Evolutionary conservation across 139 green algal genomes (phyloP).

Genomic region (Mesostigma viride): DNA sequence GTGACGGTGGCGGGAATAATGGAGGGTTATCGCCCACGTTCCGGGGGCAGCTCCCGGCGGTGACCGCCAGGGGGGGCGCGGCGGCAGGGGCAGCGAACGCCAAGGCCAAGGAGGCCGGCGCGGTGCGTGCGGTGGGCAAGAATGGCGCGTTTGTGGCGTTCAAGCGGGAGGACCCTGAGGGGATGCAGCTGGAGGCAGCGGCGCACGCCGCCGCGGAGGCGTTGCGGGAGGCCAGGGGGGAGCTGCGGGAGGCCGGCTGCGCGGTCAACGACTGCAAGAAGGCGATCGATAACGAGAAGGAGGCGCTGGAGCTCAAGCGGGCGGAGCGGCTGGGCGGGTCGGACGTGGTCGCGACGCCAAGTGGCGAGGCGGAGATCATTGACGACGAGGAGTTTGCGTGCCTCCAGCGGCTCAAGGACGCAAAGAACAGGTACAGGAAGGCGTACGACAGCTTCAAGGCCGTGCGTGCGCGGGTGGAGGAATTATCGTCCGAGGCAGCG

Average conservation of each 20-base stretch:
- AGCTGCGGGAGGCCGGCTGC: neutral
- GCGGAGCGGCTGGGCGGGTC: neutral
- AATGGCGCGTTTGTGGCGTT: no score
- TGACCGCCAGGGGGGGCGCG: no score
- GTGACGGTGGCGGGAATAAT: no score
- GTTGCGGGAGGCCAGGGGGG: neutral
- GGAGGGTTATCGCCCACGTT: no score
- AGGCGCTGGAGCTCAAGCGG: neutral
- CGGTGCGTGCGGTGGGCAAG: no score
- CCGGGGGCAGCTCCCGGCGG: no score
- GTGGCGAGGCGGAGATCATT: neutral
- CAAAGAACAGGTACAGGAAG: constrained; percentile 20
- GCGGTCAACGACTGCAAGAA: neutral
- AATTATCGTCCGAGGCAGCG: constrained; percentile 3
- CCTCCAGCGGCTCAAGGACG: constrained; percentile 22
- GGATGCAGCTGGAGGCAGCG: no score
- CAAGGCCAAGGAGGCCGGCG: no score
- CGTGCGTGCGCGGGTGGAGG: constrained; percentile 8
- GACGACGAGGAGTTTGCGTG: constrained; percentile 1
- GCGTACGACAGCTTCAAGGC: constrained; percentile 3
- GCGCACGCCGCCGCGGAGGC: no score
- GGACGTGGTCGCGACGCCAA: no score
- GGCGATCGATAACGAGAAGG: neutral
- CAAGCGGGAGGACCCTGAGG: no score
- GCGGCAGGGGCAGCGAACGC: no score